Base-by-base conservation (phyloP, 176 grass and related monocot genomes). In the Carex kokanica region DNA sequence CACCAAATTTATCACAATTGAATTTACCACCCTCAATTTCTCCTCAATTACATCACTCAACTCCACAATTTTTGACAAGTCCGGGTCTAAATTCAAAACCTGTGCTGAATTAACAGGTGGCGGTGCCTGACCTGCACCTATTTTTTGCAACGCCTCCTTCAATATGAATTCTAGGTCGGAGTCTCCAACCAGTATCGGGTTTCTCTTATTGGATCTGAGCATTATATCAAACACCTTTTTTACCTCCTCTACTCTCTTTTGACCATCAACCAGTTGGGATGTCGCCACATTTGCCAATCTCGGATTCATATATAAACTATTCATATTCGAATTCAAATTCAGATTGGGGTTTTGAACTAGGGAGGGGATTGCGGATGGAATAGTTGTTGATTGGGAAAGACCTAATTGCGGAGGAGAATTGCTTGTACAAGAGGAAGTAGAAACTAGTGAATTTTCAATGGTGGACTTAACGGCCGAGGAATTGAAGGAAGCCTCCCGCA, bases 401-500 rank as follows among this genome's bases (percentile, higher is more conserved):
- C 10, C 62, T 71, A 24, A 84, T 74, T 24, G 87, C 61, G 60
- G 86, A 66, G 32, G 40, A 16, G 86, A 43, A 13, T 67, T 83
- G 11, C 80, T 6, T n/a, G 64, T 57, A 60, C 83, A 81, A 24
- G 79, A 16, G 2, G 94, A 87, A 70, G 89, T 81, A 18, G 94
- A 84, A 54, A 85, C 57, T 61, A 97, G 87, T 14, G 88, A 90
- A 80, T 91, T 90, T 77, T 97, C 92, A 79, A 97, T 81, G 65
- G 83, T 87, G 70, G 92, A 58, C 84, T 97, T 97, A 17, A 97
- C 90, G 14, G 90, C 85, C 3, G 94, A 58, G 29, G 92, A 92
- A 13, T 90, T 92, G 87, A 97, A 92, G 31, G 90, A 92, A 7
- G 94, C 94, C 92, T 97, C 94, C 43, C 94, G 92, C 94, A 97